Base-by-base conservation (phyloP, 1,139 yeast genomes). In the Kluyveromyces sp. region DNA sequence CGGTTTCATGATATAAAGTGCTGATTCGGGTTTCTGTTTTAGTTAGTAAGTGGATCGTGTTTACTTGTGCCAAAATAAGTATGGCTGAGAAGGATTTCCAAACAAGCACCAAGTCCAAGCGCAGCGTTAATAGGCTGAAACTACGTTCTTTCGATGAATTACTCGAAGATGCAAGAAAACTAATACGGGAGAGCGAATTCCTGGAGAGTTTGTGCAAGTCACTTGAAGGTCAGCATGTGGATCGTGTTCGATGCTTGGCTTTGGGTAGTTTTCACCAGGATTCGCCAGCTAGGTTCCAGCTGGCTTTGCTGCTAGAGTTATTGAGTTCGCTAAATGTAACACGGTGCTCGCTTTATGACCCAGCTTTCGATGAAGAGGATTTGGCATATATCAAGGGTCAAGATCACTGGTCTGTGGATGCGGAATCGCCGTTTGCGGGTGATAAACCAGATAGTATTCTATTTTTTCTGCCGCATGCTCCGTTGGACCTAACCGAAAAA, bases 401-500 rank as follows among this genome's bases (percentile, higher is more conserved):
- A 8, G 7, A 43, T 53, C 65, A 51, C 47, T 65, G 61, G 57
- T 48, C 40, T 27, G 63, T 61, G 31, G 58, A 44, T 29, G 63
- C 55, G 33, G 34, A 25, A n/a, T 32, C 50, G 3, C 50, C 49
- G 4, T 45, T 48, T 33, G 32, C 34, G 4, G 55, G 52, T 4
- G 44, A 46, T 3, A 45, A 47, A 3, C 36, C 48, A 3, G 45
- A 44, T 0, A 49, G 58, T 1, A 65, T 69, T 0, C 60, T 83
- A 2, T 79, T 69, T 54, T 85, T 78, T 56, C 70, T 85, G 47
- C 94, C 94, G 0, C 95, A 86, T 64, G 90, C 90, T 0, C 87
- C 89, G 0, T 64, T 83, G 37, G 70, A 67, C 4, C 64, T 85
- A 8, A 78, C 85, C 1, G 77, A 80, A 40, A 38, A 49, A 1